A percentile compares a stretch with the other conserved stretches of the same genome.
Evolutionary conservation across 2,329 filamentous ascomycete species (phyloP).

Genomic region (Aureobasidium vineae): DNA sequence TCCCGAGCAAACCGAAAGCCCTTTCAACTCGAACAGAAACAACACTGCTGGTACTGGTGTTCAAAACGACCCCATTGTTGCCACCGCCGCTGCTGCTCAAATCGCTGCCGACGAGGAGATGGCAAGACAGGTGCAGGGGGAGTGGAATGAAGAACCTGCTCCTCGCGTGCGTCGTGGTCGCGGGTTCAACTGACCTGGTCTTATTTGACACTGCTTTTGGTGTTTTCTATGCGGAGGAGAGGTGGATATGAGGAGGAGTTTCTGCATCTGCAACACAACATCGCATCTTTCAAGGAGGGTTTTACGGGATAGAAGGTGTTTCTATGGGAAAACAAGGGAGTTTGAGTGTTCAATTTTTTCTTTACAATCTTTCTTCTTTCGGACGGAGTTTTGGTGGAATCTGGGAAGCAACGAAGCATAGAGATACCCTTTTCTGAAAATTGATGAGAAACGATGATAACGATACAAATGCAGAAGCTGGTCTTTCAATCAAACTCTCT

Average conservation of each 20-base stretch:
- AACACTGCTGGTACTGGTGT: background rate
- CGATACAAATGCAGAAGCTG: background rate
- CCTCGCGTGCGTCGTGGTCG: conserved; percentile 3
- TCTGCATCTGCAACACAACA: background rate
- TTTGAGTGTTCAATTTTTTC: background rate
- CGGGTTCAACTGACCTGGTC: background rate
- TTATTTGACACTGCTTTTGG: background rate
- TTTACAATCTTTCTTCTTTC: background rate
- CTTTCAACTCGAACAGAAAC: background rate
- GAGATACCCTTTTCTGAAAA: background rate
- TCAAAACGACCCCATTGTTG: no score
- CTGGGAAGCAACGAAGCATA: background rate
- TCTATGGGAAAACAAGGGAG: background rate
- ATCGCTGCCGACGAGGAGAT: conserved; percentile 4
- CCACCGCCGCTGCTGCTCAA: background rate
- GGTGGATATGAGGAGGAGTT: background rate
- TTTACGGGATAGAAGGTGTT: background rate
- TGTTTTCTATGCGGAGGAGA: background rate
- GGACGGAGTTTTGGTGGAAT: background rate
- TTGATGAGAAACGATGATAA: background rate
- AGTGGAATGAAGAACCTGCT: background rate
- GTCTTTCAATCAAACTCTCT: background rate
- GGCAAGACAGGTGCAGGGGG: background rate
- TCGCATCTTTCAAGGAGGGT: background rate
- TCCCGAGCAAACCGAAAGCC: background rate